These are phyloP conservation scores for Exsudoporus floridanus DNA, from an alignment of 1,284 basidiomycete genomes.

Conservation along the genomic window DNA sequence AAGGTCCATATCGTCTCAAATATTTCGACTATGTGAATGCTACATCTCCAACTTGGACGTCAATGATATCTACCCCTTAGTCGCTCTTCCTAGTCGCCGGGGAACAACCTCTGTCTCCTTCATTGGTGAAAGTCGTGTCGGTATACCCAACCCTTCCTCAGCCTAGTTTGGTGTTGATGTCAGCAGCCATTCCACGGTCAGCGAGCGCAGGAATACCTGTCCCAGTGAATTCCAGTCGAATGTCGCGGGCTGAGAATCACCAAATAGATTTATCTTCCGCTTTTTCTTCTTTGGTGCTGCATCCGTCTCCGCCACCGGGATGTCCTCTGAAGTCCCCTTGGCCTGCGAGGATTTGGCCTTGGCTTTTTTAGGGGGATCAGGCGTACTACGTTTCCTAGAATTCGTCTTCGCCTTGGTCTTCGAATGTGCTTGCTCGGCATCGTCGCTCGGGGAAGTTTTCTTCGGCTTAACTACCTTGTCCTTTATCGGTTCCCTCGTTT, in stretches of 20 bases:
- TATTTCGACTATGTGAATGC: neutral
- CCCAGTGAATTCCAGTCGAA: constrained; percentile 42
- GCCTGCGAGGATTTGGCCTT: constrained; percentile 17
- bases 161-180: constrained; percentile 7
- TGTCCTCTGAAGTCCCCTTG: constrained; percentile 14
- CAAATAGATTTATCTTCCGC: constrained; percentile 60
- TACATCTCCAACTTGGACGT: neutral
- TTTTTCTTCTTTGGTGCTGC: constrained; percentile 52
- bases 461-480: constrained; percentile 21
- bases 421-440: constrained; percentile 9
- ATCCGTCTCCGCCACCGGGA: constrained; percentile 25
- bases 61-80: constrained; percentile 16
- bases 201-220: constrained; percentile 34
- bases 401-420: constrained; percentile 26
- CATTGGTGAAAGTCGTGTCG: constrained; percentile 61
- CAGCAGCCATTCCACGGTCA: neutral
- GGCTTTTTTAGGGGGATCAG: constrained; percentile 21
- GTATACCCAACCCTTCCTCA: constrained; percentile 52
- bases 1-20: neutral
- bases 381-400: constrained; percentile 22
- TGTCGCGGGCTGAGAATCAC: constrained; percentile 39
- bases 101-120: constrained; percentile 53
- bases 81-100: constrained; percentile 38
- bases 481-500: constrained; percentile 29
- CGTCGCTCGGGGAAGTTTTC: constrained; percentile 22